Conservation (phyloP, 495 filamentous ascomycete genomes). For the Lasiosphaeris hirsuta region DNA sequence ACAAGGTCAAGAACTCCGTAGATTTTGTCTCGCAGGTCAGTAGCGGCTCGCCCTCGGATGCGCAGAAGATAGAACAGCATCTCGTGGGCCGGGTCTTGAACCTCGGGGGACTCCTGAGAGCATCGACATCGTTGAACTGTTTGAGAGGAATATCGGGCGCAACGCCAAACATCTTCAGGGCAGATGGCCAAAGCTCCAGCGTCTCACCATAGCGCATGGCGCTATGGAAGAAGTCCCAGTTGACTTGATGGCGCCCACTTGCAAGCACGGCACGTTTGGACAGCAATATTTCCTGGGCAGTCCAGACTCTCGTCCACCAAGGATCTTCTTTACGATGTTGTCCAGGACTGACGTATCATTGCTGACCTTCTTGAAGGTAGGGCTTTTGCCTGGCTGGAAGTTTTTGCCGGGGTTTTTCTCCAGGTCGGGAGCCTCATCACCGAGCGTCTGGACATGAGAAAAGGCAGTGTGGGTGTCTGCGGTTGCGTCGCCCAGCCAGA, state of each 20-base stretch:
- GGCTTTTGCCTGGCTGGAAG: background rate
- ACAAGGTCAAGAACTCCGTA: conserved; percentile 32
- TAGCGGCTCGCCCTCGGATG: conserved; percentile 22
- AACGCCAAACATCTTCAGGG: background rate
- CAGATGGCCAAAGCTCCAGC: background rate
- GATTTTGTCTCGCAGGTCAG: conserved; percentile 28
- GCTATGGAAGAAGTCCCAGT: conserved; percentile 7
- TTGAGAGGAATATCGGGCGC: background rate
- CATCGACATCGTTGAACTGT: conserved; percentile 1
- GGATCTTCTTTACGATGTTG: background rate
- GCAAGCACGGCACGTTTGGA: conserved; percentile 7
- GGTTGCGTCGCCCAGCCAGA: conserved; percentile 13
- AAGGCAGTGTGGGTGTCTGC: conserved; percentile 6
- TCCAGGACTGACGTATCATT: background rate
- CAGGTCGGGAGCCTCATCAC: conserved; percentile 2
- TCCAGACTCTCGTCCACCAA: conserved; percentile 21
- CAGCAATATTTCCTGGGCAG: conserved; percentile 17
- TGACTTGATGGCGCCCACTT: conserved; percentile 1
- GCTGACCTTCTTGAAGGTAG: background rate
- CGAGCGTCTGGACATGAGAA: background rate
- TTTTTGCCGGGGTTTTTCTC: background rate
- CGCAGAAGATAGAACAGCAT: conserved; percentile 3
- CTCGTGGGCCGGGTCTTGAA: conserved; percentile 6
- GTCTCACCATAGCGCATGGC: background rate
- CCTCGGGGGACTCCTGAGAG: background rate